Evolutionary conservation across 345 rosid species (phyloP), one percentile per base, ranked within the genome.

Genomic region (Gynandropsis gynandra): DNA sequence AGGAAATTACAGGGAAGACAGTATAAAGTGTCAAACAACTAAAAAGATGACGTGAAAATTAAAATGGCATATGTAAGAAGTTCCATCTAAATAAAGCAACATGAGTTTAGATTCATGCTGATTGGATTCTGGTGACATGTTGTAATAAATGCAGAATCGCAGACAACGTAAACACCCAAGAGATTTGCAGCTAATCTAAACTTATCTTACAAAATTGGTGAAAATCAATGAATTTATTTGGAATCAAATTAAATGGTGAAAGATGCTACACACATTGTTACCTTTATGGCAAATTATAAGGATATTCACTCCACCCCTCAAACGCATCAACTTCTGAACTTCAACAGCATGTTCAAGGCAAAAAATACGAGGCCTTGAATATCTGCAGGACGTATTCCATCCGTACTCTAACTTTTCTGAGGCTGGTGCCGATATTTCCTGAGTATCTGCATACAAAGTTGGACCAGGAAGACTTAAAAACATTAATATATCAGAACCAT

Each of bases 261-360:
- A 19, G 43, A 39, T 20, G 19, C 0, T 24, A 24, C 29, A 24
- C 29, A 24, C 29, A 8, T 21, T 29, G 73, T 73, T 54, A 93
- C 99, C 99, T 73, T 90, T 83, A 76, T 93, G 99, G 71, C 99
- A 93, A 62, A 93, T 85, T 27, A 85, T 72, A 70, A 83, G 78
- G 63, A 83, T 52, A 52, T 80, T 77, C 13, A 76, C 79, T 70
- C 99, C 99, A 72, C 97, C 97, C 76, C 72, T 83, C 47, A 76
- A 62, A 55, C 34, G 83, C 61, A 85, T 46, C 53, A 88, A 67
- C 71, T 81, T 85, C 69, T 81, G 76, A 54, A 80, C 73, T 73
- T 85, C 82, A 67, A 75, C 60, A 54, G 83, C 81, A 76, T 93
- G 99, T 69, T 93, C 97, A 14, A 93, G 80, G 72, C 99, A 93